Conservation (phyloP, 108 stramenopile genomes). For the Stephanodiscus triporus region DNA sequence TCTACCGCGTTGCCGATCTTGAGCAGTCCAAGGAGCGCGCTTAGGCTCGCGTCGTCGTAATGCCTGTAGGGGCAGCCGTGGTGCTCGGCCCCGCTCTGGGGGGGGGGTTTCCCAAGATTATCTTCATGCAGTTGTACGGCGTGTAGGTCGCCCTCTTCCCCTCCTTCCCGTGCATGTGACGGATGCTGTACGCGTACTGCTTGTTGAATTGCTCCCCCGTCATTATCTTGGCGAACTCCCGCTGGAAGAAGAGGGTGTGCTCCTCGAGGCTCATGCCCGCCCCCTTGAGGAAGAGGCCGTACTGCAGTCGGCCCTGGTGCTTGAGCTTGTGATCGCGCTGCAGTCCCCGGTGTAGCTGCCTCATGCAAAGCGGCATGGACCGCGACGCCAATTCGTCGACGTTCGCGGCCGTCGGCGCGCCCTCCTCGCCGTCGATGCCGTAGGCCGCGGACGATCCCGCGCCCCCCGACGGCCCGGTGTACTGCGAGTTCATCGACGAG, state of each 20-base stretch:
- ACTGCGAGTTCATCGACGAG: constrained; percentile 81
- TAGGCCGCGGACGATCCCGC: constrained; percentile 22
- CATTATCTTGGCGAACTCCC: constrained; percentile 84
- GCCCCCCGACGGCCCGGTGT: constrained; percentile 62
- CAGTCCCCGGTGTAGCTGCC: constrained; percentile 82
- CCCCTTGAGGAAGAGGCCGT: constrained; percentile 97
- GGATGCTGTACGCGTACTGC: constrained; percentile 93
- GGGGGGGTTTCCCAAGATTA: constrained; percentile 91
- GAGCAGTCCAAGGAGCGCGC: constrained; percentile 53
- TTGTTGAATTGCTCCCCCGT: constrained; percentile 91
- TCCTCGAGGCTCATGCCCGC: constrained; percentile 94
- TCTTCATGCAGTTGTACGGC: constrained; percentile 89
- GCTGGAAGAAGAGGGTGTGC: constrained; percentile 90
- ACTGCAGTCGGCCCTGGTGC: constrained; percentile 95
- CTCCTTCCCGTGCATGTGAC: constrained; percentile 99
- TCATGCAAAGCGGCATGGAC: constrained; percentile 98
- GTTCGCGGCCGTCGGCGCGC: constrained; percentile 63
- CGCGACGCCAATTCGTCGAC: constrained; percentile 62
- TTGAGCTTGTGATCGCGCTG: constrained; percentile 91
- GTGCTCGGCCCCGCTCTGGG: constrained; percentile 76
- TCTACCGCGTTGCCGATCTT: constrained; percentile 68
- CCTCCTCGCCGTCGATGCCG: constrained; percentile 33
- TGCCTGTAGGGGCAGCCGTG: constrained; percentile 99
- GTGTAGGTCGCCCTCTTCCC: constrained; percentile 94
- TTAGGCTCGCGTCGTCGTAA: constrained; percentile 79